These are phyloP conservation scores for Dillenia turbinata DNA, from an alignment of 164 flowering plant genomes.

Conservation along the genomic window DNA sequence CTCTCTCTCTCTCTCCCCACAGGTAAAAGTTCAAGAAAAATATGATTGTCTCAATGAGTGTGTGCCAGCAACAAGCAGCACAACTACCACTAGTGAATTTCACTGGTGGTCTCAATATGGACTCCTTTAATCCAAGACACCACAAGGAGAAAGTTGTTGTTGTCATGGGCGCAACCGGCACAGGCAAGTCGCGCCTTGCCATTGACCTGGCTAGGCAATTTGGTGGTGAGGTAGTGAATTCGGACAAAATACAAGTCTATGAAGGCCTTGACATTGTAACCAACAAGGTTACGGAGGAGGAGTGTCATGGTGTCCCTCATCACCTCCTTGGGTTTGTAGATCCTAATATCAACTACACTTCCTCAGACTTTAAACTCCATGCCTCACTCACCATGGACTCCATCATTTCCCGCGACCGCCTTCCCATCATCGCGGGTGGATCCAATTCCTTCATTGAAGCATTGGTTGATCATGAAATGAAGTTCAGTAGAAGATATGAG, in stretches of 20 bases:
- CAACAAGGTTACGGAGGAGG: constrained; percentile 75
- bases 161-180: constrained; percentile 85
- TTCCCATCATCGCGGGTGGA: constrained; percentile 87
- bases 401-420: constrained; percentile 30
- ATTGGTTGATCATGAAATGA: constrained; percentile 36
- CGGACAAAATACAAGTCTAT: constrained; percentile 86
- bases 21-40: background rate
- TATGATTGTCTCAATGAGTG: constrained; percentile 28
- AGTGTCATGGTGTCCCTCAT: constrained; percentile 60
- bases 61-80: constrained; percentile 34
- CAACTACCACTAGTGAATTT: constrained; percentile 31
- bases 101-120: constrained; percentile 21
- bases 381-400: constrained; percentile 37
- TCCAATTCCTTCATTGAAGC: constrained; percentile 75
- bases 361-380: constrained; percentile 36
- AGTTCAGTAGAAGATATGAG: constrained; percentile 43
- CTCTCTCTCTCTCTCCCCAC: too few relatives aligned
- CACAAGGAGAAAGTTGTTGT: constrained; percentile 67
- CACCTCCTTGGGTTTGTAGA: constrained; percentile 57
- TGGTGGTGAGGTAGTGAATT: constrained; percentile 65
- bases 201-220: constrained; percentile 69
- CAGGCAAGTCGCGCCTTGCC: constrained; percentile 77
- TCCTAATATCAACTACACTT: constrained; percentile 46
- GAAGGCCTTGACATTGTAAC: constrained; percentile 69
- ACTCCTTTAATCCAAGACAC: constrained; percentile 22